These are phyloP conservation scores for Paecilomyces formosus DNA, from an alignment of 2,329 filamentous ascomycete genomes.

Conservation along the genomic window DNA sequence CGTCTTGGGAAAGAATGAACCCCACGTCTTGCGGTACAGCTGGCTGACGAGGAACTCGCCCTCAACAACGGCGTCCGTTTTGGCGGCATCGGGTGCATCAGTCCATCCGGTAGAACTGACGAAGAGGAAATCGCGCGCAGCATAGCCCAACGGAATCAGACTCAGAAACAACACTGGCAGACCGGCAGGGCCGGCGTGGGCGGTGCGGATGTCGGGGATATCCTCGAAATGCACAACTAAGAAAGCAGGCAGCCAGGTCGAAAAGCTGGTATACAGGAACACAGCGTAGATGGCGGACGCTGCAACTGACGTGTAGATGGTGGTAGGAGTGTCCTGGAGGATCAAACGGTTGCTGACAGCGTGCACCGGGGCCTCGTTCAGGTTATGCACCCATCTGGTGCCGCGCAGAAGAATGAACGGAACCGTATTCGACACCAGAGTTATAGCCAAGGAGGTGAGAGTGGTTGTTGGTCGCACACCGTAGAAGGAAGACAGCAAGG, in stretches of 20 bases:
- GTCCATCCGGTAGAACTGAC: conserved; percentile 43
- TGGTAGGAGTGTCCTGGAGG: conserved; percentile 55
- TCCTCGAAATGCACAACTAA: conserved; percentile 70
- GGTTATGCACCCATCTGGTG: conserved; percentile 56
- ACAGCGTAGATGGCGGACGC: conserved; percentile 68
- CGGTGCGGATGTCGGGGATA: conserved; percentile 60
- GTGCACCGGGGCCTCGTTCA: conserved; percentile 36
- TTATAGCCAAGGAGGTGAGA: conserved; percentile 56
- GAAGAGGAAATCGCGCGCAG: conserved; percentile 71
- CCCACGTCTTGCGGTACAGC: conserved; percentile 51
- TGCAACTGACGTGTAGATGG: conserved; percentile 58
- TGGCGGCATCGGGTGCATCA: conserved; percentile 34
- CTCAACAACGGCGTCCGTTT: conserved; percentile 54
- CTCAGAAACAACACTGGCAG: conserved; percentile 39
- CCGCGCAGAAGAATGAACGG: conserved; percentile 71
- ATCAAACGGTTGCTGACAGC: conserved; percentile 57
- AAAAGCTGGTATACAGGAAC: conserved; percentile 61
- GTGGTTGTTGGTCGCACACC: conserved; percentile 55
- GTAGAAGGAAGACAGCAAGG: conserved; percentile 74
- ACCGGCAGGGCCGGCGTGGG: conserved; percentile 55
- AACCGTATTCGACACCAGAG: conserved; percentile 59
- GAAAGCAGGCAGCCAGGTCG: conserved; percentile 61
- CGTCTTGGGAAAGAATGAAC: conserved; percentile 52
- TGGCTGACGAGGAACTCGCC: conserved; percentile 65
- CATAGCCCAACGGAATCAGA: conserved; percentile 62